Conservation (phyloP, 768 basidiomycete genomes). For the Panellus pusillus region DNA sequence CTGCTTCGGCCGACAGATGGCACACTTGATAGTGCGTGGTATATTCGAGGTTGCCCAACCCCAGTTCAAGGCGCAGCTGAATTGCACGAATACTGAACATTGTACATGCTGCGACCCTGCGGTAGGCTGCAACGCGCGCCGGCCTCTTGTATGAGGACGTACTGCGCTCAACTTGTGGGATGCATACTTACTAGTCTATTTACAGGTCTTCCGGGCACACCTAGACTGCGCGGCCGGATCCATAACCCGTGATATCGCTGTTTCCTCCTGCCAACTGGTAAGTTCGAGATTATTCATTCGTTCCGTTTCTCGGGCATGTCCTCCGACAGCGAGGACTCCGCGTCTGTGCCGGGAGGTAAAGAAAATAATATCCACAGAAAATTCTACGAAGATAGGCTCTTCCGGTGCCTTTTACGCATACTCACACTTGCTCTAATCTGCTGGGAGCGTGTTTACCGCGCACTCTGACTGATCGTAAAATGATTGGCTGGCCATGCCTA, state of each 20-base stretch:
- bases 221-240: conserved; percentile 18
- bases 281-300: conserved; percentile 7
- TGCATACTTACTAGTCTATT: too few species aligned
- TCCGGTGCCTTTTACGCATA: neutral
- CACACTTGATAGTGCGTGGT: too few species aligned
- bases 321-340: conserved; percentile 8
- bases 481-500: too few species aligned
- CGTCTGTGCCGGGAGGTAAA: neutral
- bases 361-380: conserved; percentile 3
- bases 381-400: neutral
- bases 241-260: conserved; percentile 10
- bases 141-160: neutral
- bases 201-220: neutral
- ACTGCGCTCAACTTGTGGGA: too few species aligned
- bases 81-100: too few species aligned
- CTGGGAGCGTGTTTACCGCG: neutral
- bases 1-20: too few species aligned
- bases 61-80: too few species aligned
- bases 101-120: too few species aligned
- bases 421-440: neutral
- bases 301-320: too few species aligned
- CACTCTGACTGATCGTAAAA: neutral
- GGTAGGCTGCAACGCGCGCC: neutral
- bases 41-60: too few species aligned
- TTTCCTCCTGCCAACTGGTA: neutral